Percentiles rank a stretch among this genome's conserved stretches.
Evolutionary conservation across 129 eudicot species (phyloP).

Genomic region (Solidago caesia): DNA sequence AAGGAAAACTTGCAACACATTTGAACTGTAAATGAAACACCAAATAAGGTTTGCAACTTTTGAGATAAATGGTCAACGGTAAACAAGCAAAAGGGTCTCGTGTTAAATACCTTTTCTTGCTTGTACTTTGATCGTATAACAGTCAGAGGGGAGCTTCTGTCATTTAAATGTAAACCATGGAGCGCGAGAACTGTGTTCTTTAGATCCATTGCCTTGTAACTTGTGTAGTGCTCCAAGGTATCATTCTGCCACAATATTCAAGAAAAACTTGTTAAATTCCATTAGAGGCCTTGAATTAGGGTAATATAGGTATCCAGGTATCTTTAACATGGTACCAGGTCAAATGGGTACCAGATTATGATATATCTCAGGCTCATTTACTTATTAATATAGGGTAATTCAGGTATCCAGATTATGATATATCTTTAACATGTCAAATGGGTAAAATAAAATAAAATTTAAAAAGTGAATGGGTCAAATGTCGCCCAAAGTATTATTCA

Average conservation of each 20-base stretch:
- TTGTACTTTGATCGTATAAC: constrained; percentile 67
- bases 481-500: too few species aligned
- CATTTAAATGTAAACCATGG: constrained; percentile 45
- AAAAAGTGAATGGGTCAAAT: too few species aligned
- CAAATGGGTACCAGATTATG: too few species aligned
- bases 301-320: too few species aligned
- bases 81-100: not conserved
- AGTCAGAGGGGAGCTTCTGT: constrained; percentile 37
- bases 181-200: constrained; percentile 54
- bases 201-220: constrained; percentile 50
- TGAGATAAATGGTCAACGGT: not conserved
- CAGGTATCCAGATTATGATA: too few species aligned
- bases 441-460: too few species aligned
- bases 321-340: too few species aligned
- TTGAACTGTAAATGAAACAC: constrained; percentile 44
- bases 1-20: constrained; percentile 49
- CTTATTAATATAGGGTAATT: too few species aligned
- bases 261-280: constrained; percentile 9
- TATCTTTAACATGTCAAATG: too few species aligned
- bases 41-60: constrained; percentile 4
- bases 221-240: constrained; percentile 65
- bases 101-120: constrained; percentile 59
- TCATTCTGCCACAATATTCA: constrained; percentile 44
- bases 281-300: not conserved
- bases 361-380: too few species aligned